phyloP scores from a whole-genome alignment of 495 filamentous ascomycete species.

The Cercophora newfieldiana region DNA sequence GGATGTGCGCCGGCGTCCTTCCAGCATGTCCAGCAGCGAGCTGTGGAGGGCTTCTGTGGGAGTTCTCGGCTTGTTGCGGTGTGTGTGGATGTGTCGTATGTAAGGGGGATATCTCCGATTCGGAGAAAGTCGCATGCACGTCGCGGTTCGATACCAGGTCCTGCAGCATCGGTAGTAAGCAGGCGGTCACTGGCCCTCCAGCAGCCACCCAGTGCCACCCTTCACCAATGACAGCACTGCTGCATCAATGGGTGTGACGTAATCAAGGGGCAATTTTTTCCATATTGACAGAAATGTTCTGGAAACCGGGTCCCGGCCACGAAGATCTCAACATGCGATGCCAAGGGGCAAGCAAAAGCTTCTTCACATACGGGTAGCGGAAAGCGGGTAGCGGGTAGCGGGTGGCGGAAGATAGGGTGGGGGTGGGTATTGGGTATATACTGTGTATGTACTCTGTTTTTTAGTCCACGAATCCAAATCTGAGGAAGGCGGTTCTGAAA shows the following conservation, averaged over 20 bases:
- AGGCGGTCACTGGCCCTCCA: not conserved
- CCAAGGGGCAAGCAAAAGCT: not conserved
- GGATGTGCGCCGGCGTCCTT: no score
- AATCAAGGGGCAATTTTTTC: conserved; percentile 1
- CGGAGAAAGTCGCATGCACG: conserved; percentile 16
- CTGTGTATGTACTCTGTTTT: conserved; percentile 51
- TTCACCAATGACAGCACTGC: not conserved
- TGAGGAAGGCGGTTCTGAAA: conserved; percentile 54
- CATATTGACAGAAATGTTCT: not conserved
- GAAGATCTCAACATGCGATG: not conserved
- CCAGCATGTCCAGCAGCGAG: not conserved
- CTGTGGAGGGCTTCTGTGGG: not conserved
- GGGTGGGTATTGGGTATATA: not conserved
- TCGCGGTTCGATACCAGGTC: conserved; percentile 10
- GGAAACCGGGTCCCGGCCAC: not conserved
- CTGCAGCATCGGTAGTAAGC: conserved; percentile 13
- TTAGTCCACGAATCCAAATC: conserved; percentile 55
- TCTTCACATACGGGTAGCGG: not conserved
- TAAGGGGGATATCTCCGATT: conserved; percentile 19
- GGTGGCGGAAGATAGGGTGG: no score
- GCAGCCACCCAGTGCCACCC: not conserved
- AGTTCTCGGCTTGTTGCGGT: conserved; percentile 9
- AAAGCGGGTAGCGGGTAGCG: not conserved
- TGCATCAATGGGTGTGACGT: conserved; percentile 1
- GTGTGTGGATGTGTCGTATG: not conserved